Conservation (phyloP, 2,329 filamentous ascomycete species). For the Ophiostoma ips region DNA sequence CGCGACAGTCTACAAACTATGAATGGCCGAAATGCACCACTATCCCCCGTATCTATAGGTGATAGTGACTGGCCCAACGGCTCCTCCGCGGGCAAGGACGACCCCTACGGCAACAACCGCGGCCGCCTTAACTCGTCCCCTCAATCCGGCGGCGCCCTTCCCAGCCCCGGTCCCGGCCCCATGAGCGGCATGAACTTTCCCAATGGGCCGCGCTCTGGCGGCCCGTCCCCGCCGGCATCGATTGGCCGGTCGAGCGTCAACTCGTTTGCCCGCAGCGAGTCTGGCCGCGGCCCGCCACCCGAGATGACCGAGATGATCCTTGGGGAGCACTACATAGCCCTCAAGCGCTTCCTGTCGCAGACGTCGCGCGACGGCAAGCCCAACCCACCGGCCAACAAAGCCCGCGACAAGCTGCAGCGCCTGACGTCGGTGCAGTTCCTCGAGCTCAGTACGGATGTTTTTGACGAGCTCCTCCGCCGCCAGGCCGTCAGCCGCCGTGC, state of each 20-base stretch:
- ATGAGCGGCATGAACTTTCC: constrained; percentile 46
- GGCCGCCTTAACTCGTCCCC: constrained; percentile 55
- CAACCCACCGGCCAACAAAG: constrained; percentile 68
- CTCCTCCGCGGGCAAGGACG: constrained; percentile 34
- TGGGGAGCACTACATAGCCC: constrained; percentile 65
- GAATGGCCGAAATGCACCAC: constrained; percentile 60
- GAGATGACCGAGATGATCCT: constrained; percentile 53
- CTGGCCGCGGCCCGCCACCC: constrained; percentile 42
- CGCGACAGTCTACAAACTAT: constrained; percentile 30
- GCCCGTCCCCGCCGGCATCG: constrained; percentile 76
- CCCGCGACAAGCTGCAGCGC: constrained; percentile 83
- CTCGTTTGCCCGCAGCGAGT: constrained; percentile 52
- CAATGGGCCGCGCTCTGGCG: constrained; percentile 40
- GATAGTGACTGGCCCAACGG: constrained; percentile 75
- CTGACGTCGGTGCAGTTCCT: constrained; percentile 89
- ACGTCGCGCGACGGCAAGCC: constrained; percentile 61
- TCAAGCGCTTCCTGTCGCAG: constrained; percentile 61
- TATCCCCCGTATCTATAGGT: constrained; percentile 71
- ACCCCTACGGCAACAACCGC: constrained; percentile 38
- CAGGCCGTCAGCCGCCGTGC: constrained; percentile 51
- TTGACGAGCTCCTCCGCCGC: constrained; percentile 80
- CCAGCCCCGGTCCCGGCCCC: constrained; percentile 29
- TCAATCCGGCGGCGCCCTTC: constrained; percentile 45
- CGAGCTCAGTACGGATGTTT: constrained; percentile 94
- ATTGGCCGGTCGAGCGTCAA: constrained; percentile 71